Conservation (phyloP, 75 land plant genomes). For the Picea sitchensis region DNA sequence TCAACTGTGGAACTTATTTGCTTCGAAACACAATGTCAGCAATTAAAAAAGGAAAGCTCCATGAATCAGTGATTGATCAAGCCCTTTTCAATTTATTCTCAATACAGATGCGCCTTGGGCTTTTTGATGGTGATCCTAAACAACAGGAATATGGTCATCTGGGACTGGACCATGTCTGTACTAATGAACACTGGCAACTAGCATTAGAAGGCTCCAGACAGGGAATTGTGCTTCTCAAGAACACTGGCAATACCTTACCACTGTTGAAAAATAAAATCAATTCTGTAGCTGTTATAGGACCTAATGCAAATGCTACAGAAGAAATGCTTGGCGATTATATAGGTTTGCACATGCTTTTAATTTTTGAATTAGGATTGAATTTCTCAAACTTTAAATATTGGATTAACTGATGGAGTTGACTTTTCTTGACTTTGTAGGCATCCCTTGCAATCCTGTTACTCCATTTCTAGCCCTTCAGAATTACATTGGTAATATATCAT, state of each 20-base stretch:
- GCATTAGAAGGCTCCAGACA: slow-evolving; percentile 89
- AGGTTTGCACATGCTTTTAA: slow-evolving; percentile 28
- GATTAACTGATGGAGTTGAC: too few relatives aligned
- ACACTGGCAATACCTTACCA: slow-evolving; percentile 57
- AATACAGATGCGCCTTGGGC: slow-evolving; percentile 76
- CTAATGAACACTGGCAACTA: slow-evolving; percentile 55
- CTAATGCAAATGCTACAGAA: slow-evolving; percentile 55
- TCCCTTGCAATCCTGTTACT: slow-evolving; percentile 60
- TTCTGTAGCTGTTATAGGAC: slow-evolving; percentile 77
- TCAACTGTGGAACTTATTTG: slow-evolving; percentile 85
- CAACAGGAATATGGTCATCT: slow-evolving; percentile 36
- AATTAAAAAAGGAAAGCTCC: slow-evolving; percentile 55
- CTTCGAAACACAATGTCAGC: slow-evolving; percentile 59
- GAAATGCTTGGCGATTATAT: slow-evolving; percentile 73
- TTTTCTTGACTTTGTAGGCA: slow-evolving; percentile 39
- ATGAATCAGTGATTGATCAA: slow-evolving; percentile 54
- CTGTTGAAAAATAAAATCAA: slow-evolving; percentile 19
- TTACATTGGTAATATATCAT: slow-evolving; percentile 22
- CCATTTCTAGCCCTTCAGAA: slow-evolving; percentile 41
- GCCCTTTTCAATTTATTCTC: slow-evolving; percentile 71
- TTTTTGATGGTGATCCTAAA: slow-evolving; percentile 68
- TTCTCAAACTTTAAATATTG: too few relatives aligned
- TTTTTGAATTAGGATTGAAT: too few relatives aligned
- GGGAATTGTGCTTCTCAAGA: slow-evolving; percentile 89
- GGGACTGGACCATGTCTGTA: slow-evolving; percentile 58